These are phyloP conservation scores for Schizochytrium sp. DNA, from an alignment of 108 stramenopile species.

Conservation along the genomic window DNA sequence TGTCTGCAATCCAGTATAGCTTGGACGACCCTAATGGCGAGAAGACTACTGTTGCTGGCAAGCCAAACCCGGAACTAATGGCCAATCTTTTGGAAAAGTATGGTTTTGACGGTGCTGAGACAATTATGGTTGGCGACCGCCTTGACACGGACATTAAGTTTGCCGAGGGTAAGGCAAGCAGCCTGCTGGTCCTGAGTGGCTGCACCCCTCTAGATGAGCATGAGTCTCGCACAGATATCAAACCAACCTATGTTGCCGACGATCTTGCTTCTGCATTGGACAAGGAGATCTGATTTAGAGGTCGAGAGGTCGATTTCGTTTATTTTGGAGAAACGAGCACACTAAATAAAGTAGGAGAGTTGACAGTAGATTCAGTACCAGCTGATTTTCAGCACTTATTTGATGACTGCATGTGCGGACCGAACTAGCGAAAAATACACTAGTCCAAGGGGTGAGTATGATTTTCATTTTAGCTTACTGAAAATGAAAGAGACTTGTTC, in stretches of 20 bases:
- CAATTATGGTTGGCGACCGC: conserved; percentile 88
- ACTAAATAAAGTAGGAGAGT: too few species aligned
- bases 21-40: conserved; percentile 65
- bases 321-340: background rate
- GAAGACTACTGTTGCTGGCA: conserved; percentile 81
- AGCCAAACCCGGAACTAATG: conserved; percentile 79
- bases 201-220: conserved; percentile 74
- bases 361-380: too few species aligned
- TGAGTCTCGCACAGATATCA: background rate
- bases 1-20: conserved; percentile 79
- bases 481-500: too few species aligned
- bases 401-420: too few species aligned
- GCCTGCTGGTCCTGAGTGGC: conserved; percentile 84
- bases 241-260: background rate
- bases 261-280: background rate
- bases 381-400: too few species aligned
- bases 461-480: too few species aligned
- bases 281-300: background rate
- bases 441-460: too few species aligned
- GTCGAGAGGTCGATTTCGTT: background rate
- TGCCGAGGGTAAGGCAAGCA: conserved; percentile 78
- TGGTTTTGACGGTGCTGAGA: conserved; percentile 72
- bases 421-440: too few species aligned
- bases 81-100: conserved; percentile 60
- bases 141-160: conserved; percentile 88